Evolutionary conservation across 2,329 filamentous ascomycete genomes (phyloP).

Genomic region (Penicillium fuscoglaucum): DNA sequence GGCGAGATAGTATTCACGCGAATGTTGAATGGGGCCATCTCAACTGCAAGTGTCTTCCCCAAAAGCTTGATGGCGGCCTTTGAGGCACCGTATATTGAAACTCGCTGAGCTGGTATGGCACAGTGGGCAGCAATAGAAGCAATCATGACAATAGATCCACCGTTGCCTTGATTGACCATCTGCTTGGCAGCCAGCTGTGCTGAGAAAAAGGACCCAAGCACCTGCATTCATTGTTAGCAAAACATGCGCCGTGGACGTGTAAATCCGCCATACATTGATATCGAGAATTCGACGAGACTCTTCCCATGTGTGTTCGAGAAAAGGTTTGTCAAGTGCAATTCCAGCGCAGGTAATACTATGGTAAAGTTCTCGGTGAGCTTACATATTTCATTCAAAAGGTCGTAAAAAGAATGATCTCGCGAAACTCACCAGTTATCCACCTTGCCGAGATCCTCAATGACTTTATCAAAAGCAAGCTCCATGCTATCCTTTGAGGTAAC

Average conservation of each 20-base stretch:
- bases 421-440: neutral
- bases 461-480: neutral
- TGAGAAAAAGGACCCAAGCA: slow-evolving; percentile 46
- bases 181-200: slow-evolving; percentile 44
- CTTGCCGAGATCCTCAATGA: neutral
- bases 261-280: slow-evolving; percentile 38
- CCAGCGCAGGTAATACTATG: slow-evolving; percentile 28
- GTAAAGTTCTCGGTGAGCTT: neutral
- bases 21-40: slow-evolving; percentile 41
- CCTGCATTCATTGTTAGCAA: slow-evolving; percentile 24
- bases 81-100: slow-evolving; percentile 48
- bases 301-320: slow-evolving; percentile 48
- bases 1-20: slow-evolving; percentile 45
- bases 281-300: slow-evolving; percentile 45
- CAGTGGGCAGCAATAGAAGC: slow-evolving; percentile 43
- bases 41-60: slow-evolving; percentile 41
- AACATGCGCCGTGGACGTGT: neutral
- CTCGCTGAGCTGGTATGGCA: slow-evolving; percentile 39
- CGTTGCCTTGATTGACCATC: slow-evolving; percentile 42
- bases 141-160: slow-evolving; percentile 45
- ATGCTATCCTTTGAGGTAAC: neutral
- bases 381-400: neutral
- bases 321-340: slow-evolving; percentile 48
- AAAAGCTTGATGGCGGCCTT: slow-evolving; percentile 48
- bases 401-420: neutral